A percentile compares a stretch with the other conserved stretches of the same genome.
These are phyloP conservation scores for Stephanocyclus meneghinianus DNA, from an alignment of 352 stramenopile species.

Conservation along the genomic window DNA sequence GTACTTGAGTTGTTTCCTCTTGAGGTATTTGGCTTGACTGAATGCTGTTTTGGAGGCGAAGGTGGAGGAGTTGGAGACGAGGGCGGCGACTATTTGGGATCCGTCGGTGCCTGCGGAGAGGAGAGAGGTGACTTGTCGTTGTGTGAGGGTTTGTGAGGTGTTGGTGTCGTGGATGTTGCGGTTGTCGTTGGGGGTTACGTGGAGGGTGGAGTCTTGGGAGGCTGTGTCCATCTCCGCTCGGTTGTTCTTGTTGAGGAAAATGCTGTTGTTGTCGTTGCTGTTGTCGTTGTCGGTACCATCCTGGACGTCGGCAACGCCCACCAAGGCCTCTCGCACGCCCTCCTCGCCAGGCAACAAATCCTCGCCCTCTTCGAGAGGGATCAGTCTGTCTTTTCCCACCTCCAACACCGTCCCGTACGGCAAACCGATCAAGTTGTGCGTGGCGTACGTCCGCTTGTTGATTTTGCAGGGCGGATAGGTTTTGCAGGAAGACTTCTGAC, in stretches of 20 bases:
- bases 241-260: not conserved
- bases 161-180: constrained; percentile 79
- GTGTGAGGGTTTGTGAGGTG: constrained; percentile 61
- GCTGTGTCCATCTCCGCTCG: constrained; percentile 6
- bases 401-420: constrained; percentile 78
- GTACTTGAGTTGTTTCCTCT: constrained; percentile 90
- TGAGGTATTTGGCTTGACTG: constrained; percentile 95
- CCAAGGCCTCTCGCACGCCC: constrained; percentile 3
- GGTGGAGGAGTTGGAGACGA: constrained; percentile 93
- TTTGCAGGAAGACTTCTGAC: constrained; percentile 31
- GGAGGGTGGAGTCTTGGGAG: not conserved
- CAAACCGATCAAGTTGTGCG: constrained; percentile 67
- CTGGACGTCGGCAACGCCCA: not conserved
- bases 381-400: constrained; percentile 39
- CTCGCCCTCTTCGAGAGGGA: constrained; percentile 58
- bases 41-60: constrained; percentile 94
- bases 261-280: too few relatives aligned
- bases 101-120: constrained; percentile 47
- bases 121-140: constrained; percentile 52
- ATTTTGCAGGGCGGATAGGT: constrained; percentile 62
- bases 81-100: constrained; percentile 86
- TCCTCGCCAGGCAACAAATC: constrained; percentile 49
- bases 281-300: not conserved
- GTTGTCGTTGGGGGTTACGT: constrained; percentile 65
- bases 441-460: constrained; percentile 69